Percentiles rank a stretch among this genome's conserved stretches.
These are phyloP conservation scores for Pneumocystis jirovecii DNA, from an alignment of 1,139 yeast species.

Conservation along the genomic window DNA sequence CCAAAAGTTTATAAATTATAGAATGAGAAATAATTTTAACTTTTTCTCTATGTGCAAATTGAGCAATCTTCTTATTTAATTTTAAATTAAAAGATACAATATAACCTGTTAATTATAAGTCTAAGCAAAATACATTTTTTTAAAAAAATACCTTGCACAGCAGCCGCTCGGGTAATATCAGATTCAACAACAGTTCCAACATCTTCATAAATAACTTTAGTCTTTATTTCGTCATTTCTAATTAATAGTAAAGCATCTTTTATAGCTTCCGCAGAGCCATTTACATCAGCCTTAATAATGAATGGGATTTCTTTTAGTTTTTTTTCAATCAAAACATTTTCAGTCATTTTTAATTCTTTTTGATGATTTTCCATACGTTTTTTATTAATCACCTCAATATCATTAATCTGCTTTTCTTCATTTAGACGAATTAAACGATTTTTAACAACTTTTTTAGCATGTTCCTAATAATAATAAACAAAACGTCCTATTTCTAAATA, in stretches of 20 bases:
- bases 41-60: conserved; percentile 43
- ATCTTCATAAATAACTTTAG: conserved; percentile 51
- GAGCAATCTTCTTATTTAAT: conserved; percentile 47
- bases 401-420: conserved; percentile 46
- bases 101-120: conserved; percentile 29
- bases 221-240: conserved; percentile 72
- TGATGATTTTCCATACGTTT: conserved; percentile 30
- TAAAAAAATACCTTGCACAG: conserved; percentile 30
- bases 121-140: too few relatives aligned
- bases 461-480: conserved; percentile 10
- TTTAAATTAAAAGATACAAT: conserved; percentile 68
- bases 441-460: conserved; percentile 10
- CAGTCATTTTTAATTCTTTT: conserved; percentile 17
- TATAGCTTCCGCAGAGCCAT: conserved; percentile 51
- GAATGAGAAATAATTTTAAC: conserved; percentile 55
- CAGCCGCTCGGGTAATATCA: conserved; percentile 68
- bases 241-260: conserved; percentile 62
- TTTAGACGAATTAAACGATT: conserved; percentile 39
- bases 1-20: conserved; percentile 76
- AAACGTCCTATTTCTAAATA: conserved; percentile 33
- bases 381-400: conserved; percentile 56
- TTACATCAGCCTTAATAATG: conserved; percentile 79
- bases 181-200: conserved; percentile 79
- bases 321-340: conserved; percentile 16
- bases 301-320: conserved; percentile 34